These are phyloP conservation scores for Cystofilobasidium macerans DNA, from an alignment of 768 basidiomycete species.

Conservation along the genomic window DNA sequence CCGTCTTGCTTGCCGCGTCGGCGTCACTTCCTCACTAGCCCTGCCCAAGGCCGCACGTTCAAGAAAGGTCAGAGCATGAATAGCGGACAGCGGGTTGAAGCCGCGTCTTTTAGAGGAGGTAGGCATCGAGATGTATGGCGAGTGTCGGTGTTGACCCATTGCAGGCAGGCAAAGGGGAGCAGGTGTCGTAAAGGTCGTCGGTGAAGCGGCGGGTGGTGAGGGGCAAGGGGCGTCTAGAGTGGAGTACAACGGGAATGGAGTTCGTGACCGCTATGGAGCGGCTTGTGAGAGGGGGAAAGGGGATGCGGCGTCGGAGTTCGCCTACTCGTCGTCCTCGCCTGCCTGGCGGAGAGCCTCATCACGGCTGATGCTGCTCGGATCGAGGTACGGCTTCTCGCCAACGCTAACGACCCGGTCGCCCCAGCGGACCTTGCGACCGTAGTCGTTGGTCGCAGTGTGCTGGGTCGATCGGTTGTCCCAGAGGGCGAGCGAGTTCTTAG, in stretches of 20 bases:
- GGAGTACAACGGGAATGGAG: neutral
- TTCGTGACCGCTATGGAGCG: no score
- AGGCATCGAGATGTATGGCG: no score
- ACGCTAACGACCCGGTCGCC: constrained; percentile 19
- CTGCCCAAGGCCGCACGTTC: no score
- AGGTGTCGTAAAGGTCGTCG: no score
- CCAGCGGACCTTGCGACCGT: neutral
- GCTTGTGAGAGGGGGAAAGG: neutral
- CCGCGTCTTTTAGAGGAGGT: no score
- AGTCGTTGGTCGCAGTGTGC: constrained; percentile 24
- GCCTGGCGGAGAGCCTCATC: neutral
- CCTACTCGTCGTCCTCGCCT: neutral
- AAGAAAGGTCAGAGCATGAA: no score
- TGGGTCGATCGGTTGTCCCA: constrained; percentile 46
- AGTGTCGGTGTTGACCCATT: no score
- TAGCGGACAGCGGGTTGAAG: no score
- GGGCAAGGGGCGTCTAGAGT: neutral
- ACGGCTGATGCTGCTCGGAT: constrained; percentile 5
- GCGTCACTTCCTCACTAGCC: no score
- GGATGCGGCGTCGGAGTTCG: neutral
- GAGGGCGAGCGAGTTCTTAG: constrained; percentile 48
- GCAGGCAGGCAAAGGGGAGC: no score
- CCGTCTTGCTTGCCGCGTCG: no score
- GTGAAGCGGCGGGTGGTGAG: no score
- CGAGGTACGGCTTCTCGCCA: constrained; percentile 21